phyloP scores from a whole-genome alignment of 2,329 filamentous ascomycete genomes.

The Colletotrichum sp. region DNA sequence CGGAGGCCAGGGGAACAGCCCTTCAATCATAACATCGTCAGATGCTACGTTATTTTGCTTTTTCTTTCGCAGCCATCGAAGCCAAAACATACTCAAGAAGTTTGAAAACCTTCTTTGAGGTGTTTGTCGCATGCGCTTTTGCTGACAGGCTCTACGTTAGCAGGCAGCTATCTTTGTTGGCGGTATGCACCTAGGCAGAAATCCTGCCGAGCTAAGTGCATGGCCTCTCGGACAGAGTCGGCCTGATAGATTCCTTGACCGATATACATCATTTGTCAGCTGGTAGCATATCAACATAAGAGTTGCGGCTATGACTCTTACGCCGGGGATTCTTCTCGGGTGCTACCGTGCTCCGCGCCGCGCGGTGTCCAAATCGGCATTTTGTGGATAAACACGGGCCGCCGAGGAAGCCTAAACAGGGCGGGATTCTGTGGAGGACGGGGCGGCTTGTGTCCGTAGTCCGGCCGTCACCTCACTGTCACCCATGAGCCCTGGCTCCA shows the following conservation, averaged over 20 bases:
- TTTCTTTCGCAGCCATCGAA: neutral
- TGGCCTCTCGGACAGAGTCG: accelerated
- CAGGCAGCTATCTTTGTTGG: neutral
- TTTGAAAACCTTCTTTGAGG: neutral
- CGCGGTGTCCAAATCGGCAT: neutral
- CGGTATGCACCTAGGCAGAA: neutral
- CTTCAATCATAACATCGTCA: neutral
- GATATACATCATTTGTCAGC: accelerated
- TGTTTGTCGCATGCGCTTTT: neutral
- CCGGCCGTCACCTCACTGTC: neutral
- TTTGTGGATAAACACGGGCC: neutral
- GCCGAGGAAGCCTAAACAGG: neutral
- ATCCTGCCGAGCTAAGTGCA: neutral
- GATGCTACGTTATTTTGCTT: neutral
- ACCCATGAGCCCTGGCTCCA: neutral
- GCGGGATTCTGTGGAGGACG: neutral
- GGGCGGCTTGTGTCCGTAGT: neutral
- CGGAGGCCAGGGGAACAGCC: neutral
- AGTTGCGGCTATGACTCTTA: neutral
- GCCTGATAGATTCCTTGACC: neutral
- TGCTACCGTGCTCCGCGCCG: neutral
- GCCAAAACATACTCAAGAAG: neutral
- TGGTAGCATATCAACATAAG: neutral
- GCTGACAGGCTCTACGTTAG: neutral
- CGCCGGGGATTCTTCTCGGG: accelerated